phyloP scores from a whole-genome alignment of 2,329 filamentous ascomycete species.

The Fusarium sp. region DNA sequence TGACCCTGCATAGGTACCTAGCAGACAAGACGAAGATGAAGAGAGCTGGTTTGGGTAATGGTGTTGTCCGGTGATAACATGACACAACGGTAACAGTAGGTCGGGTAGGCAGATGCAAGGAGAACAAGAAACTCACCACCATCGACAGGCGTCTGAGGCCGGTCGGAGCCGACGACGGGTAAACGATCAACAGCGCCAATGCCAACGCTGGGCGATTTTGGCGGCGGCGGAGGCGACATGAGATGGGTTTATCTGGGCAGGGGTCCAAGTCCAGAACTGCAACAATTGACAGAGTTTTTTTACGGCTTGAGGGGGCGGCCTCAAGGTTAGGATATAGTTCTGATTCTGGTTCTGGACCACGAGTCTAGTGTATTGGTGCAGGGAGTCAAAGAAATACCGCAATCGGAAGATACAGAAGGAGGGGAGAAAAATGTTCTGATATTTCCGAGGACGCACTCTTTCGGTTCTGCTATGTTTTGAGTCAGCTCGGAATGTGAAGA shows the following conservation, averaged over 20 bases:
- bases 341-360: slow-evolving; percentile 10
- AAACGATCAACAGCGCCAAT: slow-evolving; percentile 12
- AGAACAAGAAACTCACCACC: slow-evolving; percentile 15
- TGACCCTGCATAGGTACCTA: slow-evolving; percentile 30
- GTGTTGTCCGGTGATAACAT: not conserved
- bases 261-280: slow-evolving; percentile 25
- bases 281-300: slow-evolving; percentile 23
- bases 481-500: slow-evolving; percentile 1
- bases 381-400: slow-evolving; percentile 7
- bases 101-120: not conserved
- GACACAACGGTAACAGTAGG: not conserved
- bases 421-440: slow-evolving; percentile 5
- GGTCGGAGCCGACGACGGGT: slow-evolving; percentile 39
- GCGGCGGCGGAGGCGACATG: slow-evolving; percentile 30
- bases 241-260: slow-evolving; percentile 5
- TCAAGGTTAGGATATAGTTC: slow-evolving; percentile 18
- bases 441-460: not conserved
- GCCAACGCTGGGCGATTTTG: slow-evolving; percentile 3
- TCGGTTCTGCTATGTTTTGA: not conserved
- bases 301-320: slow-evolving; percentile 18
- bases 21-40: slow-evolving; percentile 15
- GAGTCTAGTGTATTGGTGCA: slow-evolving; percentile 2
- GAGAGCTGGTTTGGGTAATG: not conserved
- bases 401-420: not conserved
- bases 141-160: slow-evolving; percentile 18